phyloP scores from a whole-genome alignment of 345 rosid genomes.

The Conringia planisiliqua region DNA sequence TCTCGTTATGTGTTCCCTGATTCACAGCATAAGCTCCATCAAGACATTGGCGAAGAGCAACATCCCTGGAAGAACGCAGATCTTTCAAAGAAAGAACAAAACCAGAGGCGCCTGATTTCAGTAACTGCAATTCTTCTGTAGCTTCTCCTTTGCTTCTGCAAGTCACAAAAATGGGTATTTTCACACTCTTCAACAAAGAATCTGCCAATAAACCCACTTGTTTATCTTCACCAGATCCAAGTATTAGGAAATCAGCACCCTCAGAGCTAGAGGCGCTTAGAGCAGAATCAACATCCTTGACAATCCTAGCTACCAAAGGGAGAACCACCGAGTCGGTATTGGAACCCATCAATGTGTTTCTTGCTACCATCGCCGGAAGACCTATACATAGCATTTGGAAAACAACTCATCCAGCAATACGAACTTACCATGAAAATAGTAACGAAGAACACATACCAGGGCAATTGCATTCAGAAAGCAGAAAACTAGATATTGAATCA shows the following conservation, averaged over 20 bases:
- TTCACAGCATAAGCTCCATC: conserved; percentile 24
- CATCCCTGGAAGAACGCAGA: conserved; percentile 53
- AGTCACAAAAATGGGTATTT: conserved; percentile 56
- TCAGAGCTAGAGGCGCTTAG: conserved; percentile 70
- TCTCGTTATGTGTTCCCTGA: conserved; percentile 30
- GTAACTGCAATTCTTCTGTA: conserved; percentile 32
- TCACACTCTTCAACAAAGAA: conserved; percentile 53
- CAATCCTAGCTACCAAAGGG: conserved; percentile 84
- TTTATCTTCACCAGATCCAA: conserved; percentile 37
- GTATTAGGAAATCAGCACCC: conserved; percentile 93
- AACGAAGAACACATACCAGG: too few relatives aligned
- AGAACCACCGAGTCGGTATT: conserved; percentile 65
- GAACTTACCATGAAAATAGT: too few relatives aligned
- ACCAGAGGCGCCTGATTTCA: conserved; percentile 70
- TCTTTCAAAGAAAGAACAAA: conserved; percentile 69
- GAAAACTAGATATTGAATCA: not conserved
- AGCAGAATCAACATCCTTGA: conserved; percentile 59
- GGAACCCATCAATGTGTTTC: conserved; percentile 77
- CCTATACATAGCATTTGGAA: conserved; percentile 42
- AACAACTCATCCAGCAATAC: not conserved
- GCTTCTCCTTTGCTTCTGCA: conserved; percentile 29
- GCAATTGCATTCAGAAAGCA: not conserved
- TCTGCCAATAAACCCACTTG: conserved; percentile 33
- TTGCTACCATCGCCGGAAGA: conserved; percentile 85
- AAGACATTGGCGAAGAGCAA: conserved; percentile 47